These are phyloP conservation scores for Oenanthe javanica DNA, from an alignment of 140 eudicot genomes.

Conservation along the genomic window DNA sequence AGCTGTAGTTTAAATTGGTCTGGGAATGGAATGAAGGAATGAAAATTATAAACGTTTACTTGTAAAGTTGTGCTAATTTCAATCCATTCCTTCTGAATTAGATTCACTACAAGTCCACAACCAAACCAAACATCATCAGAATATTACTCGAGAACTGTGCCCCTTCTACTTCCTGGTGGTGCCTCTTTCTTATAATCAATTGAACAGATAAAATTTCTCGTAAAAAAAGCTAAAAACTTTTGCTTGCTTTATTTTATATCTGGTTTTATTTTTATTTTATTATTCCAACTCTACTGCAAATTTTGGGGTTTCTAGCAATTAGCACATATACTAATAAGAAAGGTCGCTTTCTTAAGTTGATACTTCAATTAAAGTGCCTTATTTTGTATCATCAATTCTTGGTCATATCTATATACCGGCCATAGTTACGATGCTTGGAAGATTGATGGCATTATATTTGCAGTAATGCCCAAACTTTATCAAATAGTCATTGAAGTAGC, in stretches of 20 bases:
- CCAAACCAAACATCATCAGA: neutral
- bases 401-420: too few species aligned
- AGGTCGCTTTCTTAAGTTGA: neutral
- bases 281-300: neutral
- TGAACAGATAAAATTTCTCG: neutral
- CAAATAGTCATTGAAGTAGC: too few species aligned
- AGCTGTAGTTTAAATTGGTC: too few species aligned
- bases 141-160: neutral
- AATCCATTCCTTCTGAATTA: too few species aligned
- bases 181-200: neutral
- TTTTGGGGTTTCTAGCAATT: neutral
- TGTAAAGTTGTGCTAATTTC: neutral
- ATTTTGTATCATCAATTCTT: too few species aligned
- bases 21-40: neutral
- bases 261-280: neutral
- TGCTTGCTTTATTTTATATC: neutral
- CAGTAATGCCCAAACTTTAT: too few species aligned
- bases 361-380: too few species aligned
- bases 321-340: neutral
- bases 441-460: too few species aligned
- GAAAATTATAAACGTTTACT: too few species aligned
- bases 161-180: neutral
- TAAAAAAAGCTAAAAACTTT: neutral
- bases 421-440: too few species aligned
- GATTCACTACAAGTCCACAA: too few species aligned